Base-by-base conservation (phyloP, 768 basidiomycete species). In the Chlorophyllum brunneum region DNA sequence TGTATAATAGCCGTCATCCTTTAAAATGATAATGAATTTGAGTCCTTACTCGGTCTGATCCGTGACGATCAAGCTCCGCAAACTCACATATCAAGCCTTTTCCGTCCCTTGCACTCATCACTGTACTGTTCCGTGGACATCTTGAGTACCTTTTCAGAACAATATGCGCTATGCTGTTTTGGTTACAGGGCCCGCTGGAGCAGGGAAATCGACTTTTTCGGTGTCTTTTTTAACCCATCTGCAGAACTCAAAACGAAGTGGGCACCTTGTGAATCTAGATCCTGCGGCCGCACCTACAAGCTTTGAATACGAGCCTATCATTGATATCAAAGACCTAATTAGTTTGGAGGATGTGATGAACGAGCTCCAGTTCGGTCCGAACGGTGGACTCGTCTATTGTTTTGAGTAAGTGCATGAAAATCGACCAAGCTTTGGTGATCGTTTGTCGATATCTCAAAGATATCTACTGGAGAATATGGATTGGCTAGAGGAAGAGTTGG, bases 391-490 rank as follows among this genome's bases (percentile, higher is more conserved):
- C 47, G 83, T 99, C 51, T 98, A 98, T 65, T 98, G 97, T 73
- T 99, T 99, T 69, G 97, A 99, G 97, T 98, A 80, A 86, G 93
- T 85, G 68, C 81, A 80, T 81, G 73, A 4, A 41, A 23, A 18
- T 36, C 15, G 34, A 36, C 15, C 34, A 20, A 40, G n/a, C 39
- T 5, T 40, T 20, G 30, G 5, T 43, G 26, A 22, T 9, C 18
- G 22, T 37, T 31, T 48, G 40, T 33, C 50, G 24, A 60, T 50
- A 36, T 22, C 43, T 51, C 43, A 20, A 54, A 99, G 97, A 67
- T 98, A 98, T 76, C 78, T 99, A 48, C 70, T 97, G 58, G 83
- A 98, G 65, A 97, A 99, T 63, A 88, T 99, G 73, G 97, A 98
- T 67, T 99, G 97, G 97, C 76, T 98, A 26, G 91, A 97, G 60